Evolutionary conservation across 2,329 filamentous ascomycete species (phyloP).

Genomic region (Sporothrix brasiliensis): DNA sequence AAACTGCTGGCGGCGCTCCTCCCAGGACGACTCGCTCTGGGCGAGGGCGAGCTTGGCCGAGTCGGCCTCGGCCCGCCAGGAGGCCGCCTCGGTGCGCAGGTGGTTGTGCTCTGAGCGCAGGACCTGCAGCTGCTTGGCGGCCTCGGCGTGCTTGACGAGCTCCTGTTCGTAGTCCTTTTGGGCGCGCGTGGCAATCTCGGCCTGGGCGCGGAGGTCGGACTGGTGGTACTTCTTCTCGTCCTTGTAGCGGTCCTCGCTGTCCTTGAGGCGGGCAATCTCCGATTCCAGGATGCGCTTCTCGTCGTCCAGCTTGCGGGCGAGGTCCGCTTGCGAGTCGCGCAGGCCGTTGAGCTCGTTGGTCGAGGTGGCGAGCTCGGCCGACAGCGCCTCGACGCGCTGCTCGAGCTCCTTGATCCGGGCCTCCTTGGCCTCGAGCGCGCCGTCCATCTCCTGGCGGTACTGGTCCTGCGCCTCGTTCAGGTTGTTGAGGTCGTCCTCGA

Average conservation of each 20-base stretch:
- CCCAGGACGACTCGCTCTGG: slow-evolving; percentile 86
- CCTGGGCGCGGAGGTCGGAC: slow-evolving; percentile 88
- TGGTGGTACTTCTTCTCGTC: slow-evolving; percentile 83
- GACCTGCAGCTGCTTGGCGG: slow-evolving; percentile 79
- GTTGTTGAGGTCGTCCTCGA: slow-evolving; percentile 83
- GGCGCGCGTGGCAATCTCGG: slow-evolving; percentile 87
- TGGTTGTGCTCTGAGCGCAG: slow-evolving; percentile 80
- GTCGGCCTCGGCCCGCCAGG: slow-evolving; percentile 78
- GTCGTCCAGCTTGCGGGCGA: slow-evolving; percentile 70
- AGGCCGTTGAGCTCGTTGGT: slow-evolving; percentile 81
- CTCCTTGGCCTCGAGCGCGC: slow-evolving; percentile 74
- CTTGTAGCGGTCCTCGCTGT: slow-evolving; percentile 77
- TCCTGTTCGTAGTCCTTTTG: slow-evolving; percentile 96
- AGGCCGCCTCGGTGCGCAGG: slow-evolving; percentile 75
- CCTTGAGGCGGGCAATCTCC: slow-evolving; percentile 78
- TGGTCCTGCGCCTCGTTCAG: slow-evolving; percentile 80
- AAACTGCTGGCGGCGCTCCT: slow-evolving; percentile 75
- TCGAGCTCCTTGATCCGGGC: slow-evolving; percentile 77
- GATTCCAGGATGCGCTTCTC: slow-evolving; percentile 78
- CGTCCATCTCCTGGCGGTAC: slow-evolving; percentile 84
- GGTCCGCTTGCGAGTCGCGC: slow-evolving; percentile 78
- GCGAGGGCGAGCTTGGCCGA: slow-evolving; percentile 77
- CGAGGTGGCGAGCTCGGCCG: slow-evolving; percentile 75
- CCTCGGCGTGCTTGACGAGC: slow-evolving; percentile 91
- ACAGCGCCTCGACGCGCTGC: slow-evolving; percentile 81